Conservation (phyloP, 306 rosid genomes). For the Medicago arabica region DNA sequence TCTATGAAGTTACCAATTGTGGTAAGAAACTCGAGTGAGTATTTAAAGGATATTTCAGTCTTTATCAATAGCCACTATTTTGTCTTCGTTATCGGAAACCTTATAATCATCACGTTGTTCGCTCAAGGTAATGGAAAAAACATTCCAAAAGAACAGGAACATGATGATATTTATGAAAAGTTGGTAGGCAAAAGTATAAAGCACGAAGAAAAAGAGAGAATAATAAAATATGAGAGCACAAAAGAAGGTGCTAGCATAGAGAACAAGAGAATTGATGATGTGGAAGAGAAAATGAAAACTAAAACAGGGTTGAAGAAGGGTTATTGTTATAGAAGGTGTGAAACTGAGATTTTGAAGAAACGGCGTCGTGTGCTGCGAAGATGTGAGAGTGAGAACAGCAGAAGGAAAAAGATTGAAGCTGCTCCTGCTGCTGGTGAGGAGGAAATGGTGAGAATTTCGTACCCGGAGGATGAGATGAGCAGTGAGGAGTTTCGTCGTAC, state of each 20-base stretch:
- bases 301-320: slow-evolving; percentile 40
- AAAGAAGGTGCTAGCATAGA: background rate
- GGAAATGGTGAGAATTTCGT: slow-evolving; percentile 17
- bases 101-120: slow-evolving; percentile 70
- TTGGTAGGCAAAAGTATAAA: slow-evolving; percentile 48
- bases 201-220: slow-evolving; percentile 3
- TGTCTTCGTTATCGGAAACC: slow-evolving; percentile 77
- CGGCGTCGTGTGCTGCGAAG: slow-evolving; percentile 43
- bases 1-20: slow-evolving; percentile 62
- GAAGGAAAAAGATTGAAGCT: slow-evolving; percentile 28
- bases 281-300: slow-evolving; percentile 26
- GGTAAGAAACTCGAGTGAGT: slow-evolving; percentile 65
- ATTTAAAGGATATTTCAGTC: slow-evolving; percentile 54
- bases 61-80: slow-evolving; percentile 63
- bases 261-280: background rate
- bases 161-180: slow-evolving; percentile 66
- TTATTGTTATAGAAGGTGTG: slow-evolving; percentile 52
- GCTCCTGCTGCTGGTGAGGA: slow-evolving; percentile 29
- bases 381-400: slow-evolving; percentile 64
- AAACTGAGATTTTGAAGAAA: slow-evolving; percentile 50
- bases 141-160: slow-evolving; percentile 13
- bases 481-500: slow-evolving; percentile 79
- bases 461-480: slow-evolving; percentile 68
- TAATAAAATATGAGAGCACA: background rate
- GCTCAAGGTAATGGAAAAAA: slow-evolving; percentile 48